phyloP scores from a whole-genome alignment of 208 protist genomes.

The Porcisia hertigi region DNA sequence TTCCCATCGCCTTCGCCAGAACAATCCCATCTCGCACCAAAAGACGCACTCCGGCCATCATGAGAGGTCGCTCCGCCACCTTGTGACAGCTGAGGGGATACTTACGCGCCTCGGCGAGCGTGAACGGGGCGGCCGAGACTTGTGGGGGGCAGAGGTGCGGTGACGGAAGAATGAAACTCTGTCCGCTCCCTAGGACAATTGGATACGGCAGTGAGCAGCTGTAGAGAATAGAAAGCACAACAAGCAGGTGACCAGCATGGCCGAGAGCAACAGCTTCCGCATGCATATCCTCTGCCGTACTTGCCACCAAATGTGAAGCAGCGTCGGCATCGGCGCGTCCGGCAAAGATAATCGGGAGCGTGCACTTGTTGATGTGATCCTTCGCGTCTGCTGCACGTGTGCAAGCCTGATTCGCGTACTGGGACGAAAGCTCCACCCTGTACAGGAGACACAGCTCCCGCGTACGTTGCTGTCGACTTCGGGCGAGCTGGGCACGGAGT shows the following conservation, averaged over 20 bases:
- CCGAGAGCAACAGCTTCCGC: conserved; percentile 64
- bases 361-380: conserved; percentile 31
- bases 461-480: conserved; percentile 18
- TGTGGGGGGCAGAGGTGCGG: conserved; percentile 26
- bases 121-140: conserved; percentile 20
- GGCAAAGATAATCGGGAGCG: conserved; percentile 24
- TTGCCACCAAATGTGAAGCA: conserved; percentile 29
- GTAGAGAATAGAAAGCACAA: conserved; percentile 53
- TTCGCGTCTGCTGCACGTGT: conserved; percentile 28
- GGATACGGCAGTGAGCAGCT: conserved; percentile 62
- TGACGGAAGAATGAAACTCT: conserved; percentile 37
- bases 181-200: conserved; percentile 48
- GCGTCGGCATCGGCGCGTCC: conserved; percentile 19
- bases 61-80: conserved; percentile 44
- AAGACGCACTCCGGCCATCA: conserved; percentile 51
- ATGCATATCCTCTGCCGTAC: conserved; percentile 39
- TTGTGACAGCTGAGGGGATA: conserved; percentile 43
- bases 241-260: conserved; percentile 51
- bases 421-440: conserved; percentile 31
- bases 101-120: conserved; percentile 33
- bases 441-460: conserved; percentile 39
- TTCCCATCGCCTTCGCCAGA: conserved; percentile 51
- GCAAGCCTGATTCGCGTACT: conserved; percentile 26
- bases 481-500: conserved; percentile 41
- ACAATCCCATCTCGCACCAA: conserved; percentile 36